A percentile compares a stretch with the other conserved stretches of the same genome.
These are phyloP conservation scores for Lichina pygmaea DNA, from an alignment of 495 filamentous ascomycete genomes.

Conservation along the genomic window DNA sequence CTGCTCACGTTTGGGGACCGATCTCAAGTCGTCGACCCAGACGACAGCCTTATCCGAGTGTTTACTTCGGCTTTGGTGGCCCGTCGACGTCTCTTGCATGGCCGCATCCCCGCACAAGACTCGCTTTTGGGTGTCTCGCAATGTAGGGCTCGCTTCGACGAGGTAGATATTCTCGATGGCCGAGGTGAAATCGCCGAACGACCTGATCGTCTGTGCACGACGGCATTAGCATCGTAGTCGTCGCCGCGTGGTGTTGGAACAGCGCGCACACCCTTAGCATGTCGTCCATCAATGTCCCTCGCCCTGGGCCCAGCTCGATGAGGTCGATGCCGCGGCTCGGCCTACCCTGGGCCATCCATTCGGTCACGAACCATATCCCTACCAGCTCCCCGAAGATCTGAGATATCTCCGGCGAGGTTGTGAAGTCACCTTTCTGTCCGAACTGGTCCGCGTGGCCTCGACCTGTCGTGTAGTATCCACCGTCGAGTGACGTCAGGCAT, in stretches of 20 bases:
- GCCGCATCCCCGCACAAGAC: constrained; percentile 54
- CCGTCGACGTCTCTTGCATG: constrained; percentile 45
- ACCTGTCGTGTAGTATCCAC: constrained; percentile 75
- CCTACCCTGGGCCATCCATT: constrained; percentile 80
- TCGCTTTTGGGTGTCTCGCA: constrained; percentile 49
- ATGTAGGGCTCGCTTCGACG: constrained; percentile 59
- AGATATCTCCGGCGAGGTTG: constrained; percentile 91
- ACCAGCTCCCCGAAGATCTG: constrained; percentile 89
- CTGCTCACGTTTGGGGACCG: constrained; percentile 38
- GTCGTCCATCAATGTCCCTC: constrained; percentile 94
- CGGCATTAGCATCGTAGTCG: neutral
- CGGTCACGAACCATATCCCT: constrained; percentile 79
- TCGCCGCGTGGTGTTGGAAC: neutral
- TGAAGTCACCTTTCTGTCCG: constrained; percentile 74
- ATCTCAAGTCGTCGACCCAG: constrained; percentile 79
- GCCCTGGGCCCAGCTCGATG: constrained; percentile 80
- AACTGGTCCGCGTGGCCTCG: constrained; percentile 49
- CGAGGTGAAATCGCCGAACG: constrained; percentile 51
- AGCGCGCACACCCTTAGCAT: constrained; percentile 40
- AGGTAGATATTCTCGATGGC: constrained; percentile 69
- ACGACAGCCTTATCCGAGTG: constrained; percentile 40
- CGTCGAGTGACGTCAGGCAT: constrained; percentile 74
- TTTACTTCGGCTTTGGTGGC: constrained; percentile 51
- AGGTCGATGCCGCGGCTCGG: constrained; percentile 46
- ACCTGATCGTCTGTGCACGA: constrained; percentile 24